These are phyloP conservation scores for Lolium multiflorum DNA, from an alignment of 176 grass and related monocot species.

Conservation along the genomic window DNA sequence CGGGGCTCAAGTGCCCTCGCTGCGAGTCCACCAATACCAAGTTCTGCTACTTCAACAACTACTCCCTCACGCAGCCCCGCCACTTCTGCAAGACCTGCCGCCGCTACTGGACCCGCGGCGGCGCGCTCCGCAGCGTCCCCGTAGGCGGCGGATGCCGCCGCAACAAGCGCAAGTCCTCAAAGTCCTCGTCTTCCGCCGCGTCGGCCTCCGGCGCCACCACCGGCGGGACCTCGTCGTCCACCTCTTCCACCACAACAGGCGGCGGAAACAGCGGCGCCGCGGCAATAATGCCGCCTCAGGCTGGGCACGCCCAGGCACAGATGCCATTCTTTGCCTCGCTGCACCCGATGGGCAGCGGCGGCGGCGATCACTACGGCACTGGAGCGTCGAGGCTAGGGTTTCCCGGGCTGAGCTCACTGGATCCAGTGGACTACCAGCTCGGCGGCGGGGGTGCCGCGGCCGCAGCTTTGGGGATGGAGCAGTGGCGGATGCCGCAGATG, in stretches of 20 bases:
- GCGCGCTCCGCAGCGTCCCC: slow-evolving; percentile 81
- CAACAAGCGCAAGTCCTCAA: slow-evolving; percentile 91
- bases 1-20: slow-evolving; percentile 90
- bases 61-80: slow-evolving; percentile 94
- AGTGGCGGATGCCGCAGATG: slow-evolving; percentile 74
- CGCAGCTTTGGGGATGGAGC: slow-evolving; percentile 63
- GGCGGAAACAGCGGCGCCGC: slow-evolving; percentile 34
- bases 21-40: slow-evolving; percentile 97
- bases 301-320: slow-evolving; percentile 29
- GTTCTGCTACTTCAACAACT: slow-evolving; percentile 99
- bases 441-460: slow-evolving; percentile 31
- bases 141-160: slow-evolving; percentile 91
- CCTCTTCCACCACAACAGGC: slow-evolving; percentile 45
- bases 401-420: slow-evolving; percentile 58
- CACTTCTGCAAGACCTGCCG: slow-evolving; percentile 99
- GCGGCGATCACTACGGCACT: slow-evolving; percentile 51
- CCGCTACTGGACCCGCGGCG: slow-evolving; percentile 93
- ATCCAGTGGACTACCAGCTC: slow-evolving; percentile 70
- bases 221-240: slow-evolving; percentile 56
- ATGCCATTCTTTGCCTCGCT: slow-evolving; percentile 71
- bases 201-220: slow-evolving; percentile 47
- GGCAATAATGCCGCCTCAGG: slow-evolving; percentile 40
- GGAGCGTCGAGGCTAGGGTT: slow-evolving; percentile 75
- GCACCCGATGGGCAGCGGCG: slow-evolving; percentile 52
- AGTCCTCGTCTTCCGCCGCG: slow-evolving; percentile 55